phyloP scores from a whole-genome alignment of 768 basidiomycete genomes.

The Suillus fuscotomentosus region DNA sequence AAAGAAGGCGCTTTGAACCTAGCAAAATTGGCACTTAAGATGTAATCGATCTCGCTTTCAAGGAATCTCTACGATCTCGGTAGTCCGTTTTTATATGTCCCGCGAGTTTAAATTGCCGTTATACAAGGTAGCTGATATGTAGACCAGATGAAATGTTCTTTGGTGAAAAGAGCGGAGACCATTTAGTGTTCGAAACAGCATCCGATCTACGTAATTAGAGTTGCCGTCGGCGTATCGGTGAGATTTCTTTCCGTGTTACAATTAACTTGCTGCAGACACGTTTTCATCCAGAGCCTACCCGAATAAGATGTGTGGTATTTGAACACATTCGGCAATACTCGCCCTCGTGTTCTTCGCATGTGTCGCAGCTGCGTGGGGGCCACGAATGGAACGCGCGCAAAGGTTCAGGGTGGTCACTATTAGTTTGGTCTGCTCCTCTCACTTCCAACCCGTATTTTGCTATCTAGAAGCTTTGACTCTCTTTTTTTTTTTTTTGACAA shows the following conservation, averaged over 20 bases:
- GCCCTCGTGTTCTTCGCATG: slow-evolving; percentile 34
- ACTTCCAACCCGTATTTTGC: not conserved
- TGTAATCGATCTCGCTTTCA: slow-evolving; percentile 20
- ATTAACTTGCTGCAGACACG: slow-evolving; percentile 2
- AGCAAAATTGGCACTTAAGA: slow-evolving; percentile 62
- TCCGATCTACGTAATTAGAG: not conserved
- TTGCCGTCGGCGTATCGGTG: not conserved
- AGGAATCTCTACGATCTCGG: not conserved
- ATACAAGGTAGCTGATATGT: not conserved
- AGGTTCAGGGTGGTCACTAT: slow-evolving; percentile 21
- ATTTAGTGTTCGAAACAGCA: not conserved
- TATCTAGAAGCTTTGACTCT: slow-evolving; percentile 3
- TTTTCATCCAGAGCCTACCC: not conserved
- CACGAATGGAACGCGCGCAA: slow-evolving; percentile 22
- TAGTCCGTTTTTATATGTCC: not conserved
- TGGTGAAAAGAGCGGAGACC: not conserved
- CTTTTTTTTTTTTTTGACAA: slow-evolving; percentile 6
- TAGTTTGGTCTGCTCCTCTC: not conserved
- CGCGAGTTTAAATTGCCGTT: slow-evolving; percentile 2
- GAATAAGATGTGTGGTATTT: not conserved
- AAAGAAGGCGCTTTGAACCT: slow-evolving; percentile 84
- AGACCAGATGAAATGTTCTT: not conserved
- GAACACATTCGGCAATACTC: not conserved
- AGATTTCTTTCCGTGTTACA: not conserved
- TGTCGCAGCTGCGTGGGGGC: slow-evolving; percentile 11